phyloP scores from a whole-genome alignment of 495 filamentous ascomycete species.

The Penicillium egyptiacum region DNA sequence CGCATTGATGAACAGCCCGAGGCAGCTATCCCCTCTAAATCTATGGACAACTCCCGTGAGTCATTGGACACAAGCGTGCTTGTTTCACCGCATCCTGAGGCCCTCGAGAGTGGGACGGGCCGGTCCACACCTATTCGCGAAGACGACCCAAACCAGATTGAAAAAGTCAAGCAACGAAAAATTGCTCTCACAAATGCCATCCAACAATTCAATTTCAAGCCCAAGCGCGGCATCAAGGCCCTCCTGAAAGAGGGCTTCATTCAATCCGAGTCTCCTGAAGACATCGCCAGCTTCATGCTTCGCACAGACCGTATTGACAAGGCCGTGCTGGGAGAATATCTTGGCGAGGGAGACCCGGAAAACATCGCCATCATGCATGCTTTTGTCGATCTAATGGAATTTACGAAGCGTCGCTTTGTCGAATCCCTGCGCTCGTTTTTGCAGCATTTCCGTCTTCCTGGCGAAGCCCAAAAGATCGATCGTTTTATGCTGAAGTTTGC shows the following conservation, averaged over 20 bases:
- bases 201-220: conserved; percentile 96
- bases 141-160: conserved; percentile 88
- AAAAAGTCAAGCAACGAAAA: conserved; percentile 90
- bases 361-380: conserved; percentile 98
- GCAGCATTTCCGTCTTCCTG: conserved; percentile 91
- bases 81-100: conserved; percentile 50
- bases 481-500: conserved; percentile 99
- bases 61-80: conserved; percentile 70
- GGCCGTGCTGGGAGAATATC: conserved; percentile 86
- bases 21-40: conserved; percentile 55
- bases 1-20: conserved; percentile 62
- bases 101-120: conserved; percentile 59
- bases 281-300: conserved; percentile 82
- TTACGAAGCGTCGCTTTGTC: conserved; percentile 88
- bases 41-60: conserved; percentile 74
- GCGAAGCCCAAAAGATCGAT: conserved; percentile 99
- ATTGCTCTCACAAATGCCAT: conserved; percentile 86
- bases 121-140: conserved; percentile 75
- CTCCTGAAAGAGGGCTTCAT: conserved; percentile 86
- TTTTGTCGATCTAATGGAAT: conserved; percentile 95
- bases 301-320: conserved; percentile 79
- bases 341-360: conserved; percentile 87
- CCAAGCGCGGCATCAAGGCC: conserved; percentile 87
- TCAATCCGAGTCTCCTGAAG: conserved; percentile 65
- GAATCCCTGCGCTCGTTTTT: conserved; percentile 88